phyloP scores from a whole-genome alignment of 2,329 filamentous ascomycete species.

The Venturia carpophila region DNA sequence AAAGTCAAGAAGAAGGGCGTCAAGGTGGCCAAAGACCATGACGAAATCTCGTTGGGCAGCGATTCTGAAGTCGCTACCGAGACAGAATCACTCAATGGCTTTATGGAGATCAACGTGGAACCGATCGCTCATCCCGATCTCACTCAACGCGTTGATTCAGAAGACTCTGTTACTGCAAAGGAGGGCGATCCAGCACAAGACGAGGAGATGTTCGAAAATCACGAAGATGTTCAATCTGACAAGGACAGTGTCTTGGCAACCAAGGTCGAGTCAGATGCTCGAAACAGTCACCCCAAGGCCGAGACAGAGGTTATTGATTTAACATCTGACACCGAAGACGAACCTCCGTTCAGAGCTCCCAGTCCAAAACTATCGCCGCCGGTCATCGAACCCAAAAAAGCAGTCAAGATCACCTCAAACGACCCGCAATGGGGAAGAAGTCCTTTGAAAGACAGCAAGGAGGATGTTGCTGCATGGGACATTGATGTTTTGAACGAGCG shows the following conservation, averaged over 20 bases:
- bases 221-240: not conserved
- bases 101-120: not conserved
- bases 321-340: constrained; percentile 13
- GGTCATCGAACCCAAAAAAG: not conserved
- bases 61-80: constrained; percentile 32
- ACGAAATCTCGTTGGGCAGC: constrained; percentile 41
- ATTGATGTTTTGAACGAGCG: constrained; percentile 32
- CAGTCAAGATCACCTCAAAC: not conserved
- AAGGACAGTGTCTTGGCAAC: not conserved
- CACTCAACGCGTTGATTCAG: constrained; percentile 3
- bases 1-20: constrained; percentile 9
- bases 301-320: constrained; percentile 13
- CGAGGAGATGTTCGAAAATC: not conserved
- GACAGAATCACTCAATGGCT: constrained; percentile 8
- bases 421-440: not conserved
- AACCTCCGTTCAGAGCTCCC: not conserved
- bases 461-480: constrained; percentile 27
- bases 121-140: not conserved
- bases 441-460: constrained; percentile 10
- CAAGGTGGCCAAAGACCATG: constrained; percentile 27
- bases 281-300: not conserved
- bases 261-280: not conserved
- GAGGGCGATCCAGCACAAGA: not conserved
- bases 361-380: not conserved
- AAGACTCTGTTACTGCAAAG: not conserved